Conservation (phyloP, 2,329 filamentous ascomycete genomes). For the Helotiales sp. region DNA sequence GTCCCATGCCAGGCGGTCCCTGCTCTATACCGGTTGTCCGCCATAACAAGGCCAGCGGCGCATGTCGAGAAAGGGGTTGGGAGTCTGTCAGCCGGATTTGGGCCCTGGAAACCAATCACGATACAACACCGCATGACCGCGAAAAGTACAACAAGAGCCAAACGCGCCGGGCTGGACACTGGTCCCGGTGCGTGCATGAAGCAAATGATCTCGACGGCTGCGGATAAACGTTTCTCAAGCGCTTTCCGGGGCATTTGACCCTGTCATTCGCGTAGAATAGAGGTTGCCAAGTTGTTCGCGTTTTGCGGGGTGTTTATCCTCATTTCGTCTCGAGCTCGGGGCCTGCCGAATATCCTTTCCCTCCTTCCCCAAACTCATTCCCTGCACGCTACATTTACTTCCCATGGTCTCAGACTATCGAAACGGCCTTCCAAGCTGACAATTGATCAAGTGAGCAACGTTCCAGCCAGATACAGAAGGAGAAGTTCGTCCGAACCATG, state of each 20-base stretch:
- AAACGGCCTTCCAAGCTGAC: neutral
- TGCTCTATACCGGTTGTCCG: neutral
- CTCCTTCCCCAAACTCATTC: neutral
- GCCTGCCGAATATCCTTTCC: neutral
- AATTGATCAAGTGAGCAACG: neutral
- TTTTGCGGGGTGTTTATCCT: neutral
- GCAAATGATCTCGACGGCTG: neutral
- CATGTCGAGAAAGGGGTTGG: neutral
- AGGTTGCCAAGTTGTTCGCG: neutral
- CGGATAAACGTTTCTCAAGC: neutral
- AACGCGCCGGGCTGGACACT: neutral
- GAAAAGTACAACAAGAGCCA: neutral
- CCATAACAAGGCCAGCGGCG: neutral
- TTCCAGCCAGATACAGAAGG: neutral
- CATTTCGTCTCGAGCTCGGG: neutral
- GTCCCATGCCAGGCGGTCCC: neutral
- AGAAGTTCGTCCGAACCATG: neutral
- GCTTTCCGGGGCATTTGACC: neutral
- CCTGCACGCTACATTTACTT: neutral
- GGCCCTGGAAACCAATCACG: neutral
- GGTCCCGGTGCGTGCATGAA: neutral
- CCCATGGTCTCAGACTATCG: neutral
- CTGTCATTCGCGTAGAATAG: neutral
- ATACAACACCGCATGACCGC: slow-evolving; percentile 5
- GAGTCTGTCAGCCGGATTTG: neutral